Base-by-base conservation (phyloP, 805 yeast genomes). In the Cyberlindnera mycetangii region DNA sequence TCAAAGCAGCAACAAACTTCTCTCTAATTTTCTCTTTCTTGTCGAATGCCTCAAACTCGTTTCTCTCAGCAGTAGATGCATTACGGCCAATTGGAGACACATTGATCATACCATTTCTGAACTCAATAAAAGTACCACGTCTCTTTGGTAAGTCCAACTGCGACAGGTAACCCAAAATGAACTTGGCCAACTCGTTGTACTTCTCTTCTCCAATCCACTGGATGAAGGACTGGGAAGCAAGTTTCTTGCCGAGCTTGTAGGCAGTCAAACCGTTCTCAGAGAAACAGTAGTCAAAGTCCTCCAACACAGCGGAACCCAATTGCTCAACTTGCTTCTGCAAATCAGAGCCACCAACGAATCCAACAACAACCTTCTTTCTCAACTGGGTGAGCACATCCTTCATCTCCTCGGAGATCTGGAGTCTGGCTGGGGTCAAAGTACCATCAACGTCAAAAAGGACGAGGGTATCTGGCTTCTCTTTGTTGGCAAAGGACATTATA, bases 71-170 rank as follows among this genome's bases (percentile, higher is more conserved):
- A 56, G 89, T 89, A 32, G 95, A 83, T 50, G 98, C 98, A 67
- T 93, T 93, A 81, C 99, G 89, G 62, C 99, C 99, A 50, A 93
- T 81, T 58, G 99, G 99, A 14, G 97, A 89, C 52, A 93, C 89
- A 72, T 93, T 93, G 71, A 93, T 87, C 96, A 93, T 90, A 69
- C 99, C 99, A 69, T 93, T 93, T 81, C 99, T 88, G 79, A 93
- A 93, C 77, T 93, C 99, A 58, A 93, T 73, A 71, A 93, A 93
- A 49, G 99, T 93, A 69, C 99, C 99, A 76, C 97, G 89, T 82
- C 97, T 89, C 67, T 85, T 78, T 64, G 99, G 99, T 56, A 93
- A 68, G 54, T 93, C 98, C 44, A 93, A 67, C 36, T 85, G 85
- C 43, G 96, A 67, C 58, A 93, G 76, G 75, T 93, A 90, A 58